Evolutionary conservation across 768 basidiomycete species (phyloP).

Genomic region (Termitomyces heimii): DNA sequence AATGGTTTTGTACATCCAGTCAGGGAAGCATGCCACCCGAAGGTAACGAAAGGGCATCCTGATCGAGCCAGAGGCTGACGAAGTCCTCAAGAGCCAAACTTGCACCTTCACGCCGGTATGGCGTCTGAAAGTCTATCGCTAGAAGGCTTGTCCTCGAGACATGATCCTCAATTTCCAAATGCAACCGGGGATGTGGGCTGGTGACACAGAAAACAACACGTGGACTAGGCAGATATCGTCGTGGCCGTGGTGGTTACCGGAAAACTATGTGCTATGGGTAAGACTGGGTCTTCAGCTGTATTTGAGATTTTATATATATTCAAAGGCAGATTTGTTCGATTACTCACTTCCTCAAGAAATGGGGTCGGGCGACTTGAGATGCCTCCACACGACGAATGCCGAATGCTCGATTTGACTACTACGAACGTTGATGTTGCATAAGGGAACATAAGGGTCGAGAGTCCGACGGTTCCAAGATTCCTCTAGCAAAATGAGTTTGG

Average conservation of each 20-base stretch:
- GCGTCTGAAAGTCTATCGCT: background rate
- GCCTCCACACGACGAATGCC: background rate
- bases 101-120: background rate
- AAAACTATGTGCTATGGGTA: too few species aligned
- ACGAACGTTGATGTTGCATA: background rate
- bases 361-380: background rate
- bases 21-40: background rate
- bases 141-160: background rate
- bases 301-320: background rate
- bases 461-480: background rate
- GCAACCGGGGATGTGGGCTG: background rate
- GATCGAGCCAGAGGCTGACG: background rate
- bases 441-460: background rate
- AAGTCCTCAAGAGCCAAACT: background rate
- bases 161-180: background rate
- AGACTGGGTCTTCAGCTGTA: background rate
- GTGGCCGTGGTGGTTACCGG: too few species aligned
- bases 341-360: too few species aligned
- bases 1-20: background rate
- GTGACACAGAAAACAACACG: background rate
- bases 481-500: background rate
- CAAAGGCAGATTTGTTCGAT: background rate
- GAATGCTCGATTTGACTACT: background rate
- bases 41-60: background rate
- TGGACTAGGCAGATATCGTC: background rate